Base-by-base conservation (phyloP, 2,329 filamentous ascomycete species). In the Aspergillus sp. region DNA sequence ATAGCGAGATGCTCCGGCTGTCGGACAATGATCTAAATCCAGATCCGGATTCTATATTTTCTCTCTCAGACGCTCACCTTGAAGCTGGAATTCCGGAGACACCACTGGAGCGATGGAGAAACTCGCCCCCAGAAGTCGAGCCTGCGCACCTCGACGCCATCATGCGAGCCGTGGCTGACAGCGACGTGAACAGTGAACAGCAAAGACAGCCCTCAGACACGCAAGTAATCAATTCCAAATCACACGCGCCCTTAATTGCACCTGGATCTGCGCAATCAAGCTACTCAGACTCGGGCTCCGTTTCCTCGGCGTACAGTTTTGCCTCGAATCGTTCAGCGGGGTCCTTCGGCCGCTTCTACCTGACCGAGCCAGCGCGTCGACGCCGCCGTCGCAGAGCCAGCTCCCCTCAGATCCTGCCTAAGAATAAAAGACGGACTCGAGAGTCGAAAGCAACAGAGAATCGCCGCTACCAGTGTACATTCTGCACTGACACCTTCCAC, bases 81-180 rank as follows among this genome's bases (percentile, higher is more conserved):
- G 34, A 15, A 15, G 15, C 15, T 15, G 34, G 13, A 41, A 15
- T 9, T 28, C 4, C n/a, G 86, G 69, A 84, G 84, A 71, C 34
- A 13, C 85, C 85, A 6, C 77, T 88, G 66, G 85, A 88, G 74
- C 76, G 85, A 79, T 88, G 85, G 85, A 81, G 85, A 69, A 79
- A 85, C 69, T 87, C 84, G 64, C 85, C 85, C 34, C 85, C 85
- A 30, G 85, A 87, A 74, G 81, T 86, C 76, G 85, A 88, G 80
- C 83, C 85, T 67, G 85, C 85, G 53, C 80, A 83, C 13, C 74
- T 87, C 63, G 82, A 79, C 31, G 85, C 83, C 74, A 88, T 88
- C 71, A 81, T 82, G 25, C 78, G 83, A 64, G 85, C 85, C 61
- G 79, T 87, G 47, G 64, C 71, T 17, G 53, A 56, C 53, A 65